Percentiles rank a stretch among this genome's conserved stretches.
Conservation (phyloP, 306 rosid genomes). For the Prunus salicina region DNA sequence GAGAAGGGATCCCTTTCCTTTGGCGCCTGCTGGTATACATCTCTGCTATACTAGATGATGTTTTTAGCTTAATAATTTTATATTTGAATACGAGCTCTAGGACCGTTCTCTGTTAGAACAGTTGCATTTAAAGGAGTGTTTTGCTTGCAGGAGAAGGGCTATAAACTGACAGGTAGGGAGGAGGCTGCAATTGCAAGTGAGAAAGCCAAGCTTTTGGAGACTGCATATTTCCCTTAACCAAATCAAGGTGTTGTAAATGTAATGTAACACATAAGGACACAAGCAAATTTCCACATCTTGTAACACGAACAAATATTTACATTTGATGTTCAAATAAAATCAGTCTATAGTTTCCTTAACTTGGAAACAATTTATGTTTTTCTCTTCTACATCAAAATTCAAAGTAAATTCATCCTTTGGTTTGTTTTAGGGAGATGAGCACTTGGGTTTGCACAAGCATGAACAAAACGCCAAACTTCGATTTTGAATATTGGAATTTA, state of each 20-base stretch:
- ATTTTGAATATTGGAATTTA: neutral
- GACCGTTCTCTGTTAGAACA: neutral
- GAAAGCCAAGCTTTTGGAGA: slow-evolving; percentile 63
- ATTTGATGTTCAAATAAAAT: neutral
- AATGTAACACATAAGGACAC: too few relatives aligned
- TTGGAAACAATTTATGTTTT: neutral
- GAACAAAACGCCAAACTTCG: neutral
- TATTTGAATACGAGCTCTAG: neutral
- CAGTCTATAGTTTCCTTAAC: neutral
- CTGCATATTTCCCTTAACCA: slow-evolving; percentile 44
- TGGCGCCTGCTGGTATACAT: slow-evolving; percentile 71
- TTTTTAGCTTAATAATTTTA: neutral
- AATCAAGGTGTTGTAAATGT: neutral
- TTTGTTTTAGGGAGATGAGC: too few relatives aligned
- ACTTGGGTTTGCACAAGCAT: neutral
- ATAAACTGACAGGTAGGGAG: slow-evolving; percentile 44
- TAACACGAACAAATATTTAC: neutral
- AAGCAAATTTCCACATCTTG: neutral
- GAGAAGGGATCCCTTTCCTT: slow-evolving; percentile 65
- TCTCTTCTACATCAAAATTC: neutral
- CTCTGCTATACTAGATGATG: neutral
- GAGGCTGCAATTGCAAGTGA: slow-evolving; percentile 55
- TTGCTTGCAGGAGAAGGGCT: slow-evolving; percentile 66
- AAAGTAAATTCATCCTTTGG: too few relatives aligned
- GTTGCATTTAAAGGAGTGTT: neutral